phyloP scores from a whole-genome alignment of 2,329 filamentous ascomycete species.

The Diaporthe aspalathi region DNA sequence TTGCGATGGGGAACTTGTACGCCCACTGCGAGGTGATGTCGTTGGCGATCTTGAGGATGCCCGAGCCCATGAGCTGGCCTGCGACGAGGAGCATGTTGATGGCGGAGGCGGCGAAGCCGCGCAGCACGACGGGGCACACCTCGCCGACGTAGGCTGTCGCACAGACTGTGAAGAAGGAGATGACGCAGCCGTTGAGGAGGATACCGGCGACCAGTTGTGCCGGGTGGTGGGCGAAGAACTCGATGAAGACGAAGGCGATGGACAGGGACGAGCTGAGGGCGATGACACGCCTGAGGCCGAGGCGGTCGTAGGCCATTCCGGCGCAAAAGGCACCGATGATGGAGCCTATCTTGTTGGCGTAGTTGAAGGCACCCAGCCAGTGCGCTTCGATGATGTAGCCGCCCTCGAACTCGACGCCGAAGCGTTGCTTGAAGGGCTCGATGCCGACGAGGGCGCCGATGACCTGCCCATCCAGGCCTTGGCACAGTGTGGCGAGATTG shows the following conservation, averaged over 20 bases:
- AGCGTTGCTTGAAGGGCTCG: slow-evolving; percentile 21
- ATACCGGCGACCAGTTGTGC: slow-evolving; percentile 57
- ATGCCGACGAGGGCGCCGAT: slow-evolving; percentile 33
- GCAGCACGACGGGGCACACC: slow-evolving; percentile 47
- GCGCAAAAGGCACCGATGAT: slow-evolving; percentile 35
- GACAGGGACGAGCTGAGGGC: slow-evolving; percentile 44
- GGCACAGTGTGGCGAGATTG: slow-evolving; percentile 31
- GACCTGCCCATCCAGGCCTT: slow-evolving; percentile 31
- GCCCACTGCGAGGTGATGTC: slow-evolving; percentile 19
- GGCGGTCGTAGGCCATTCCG: slow-evolving; percentile 35
- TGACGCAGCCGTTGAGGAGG: slow-evolving; percentile 58
- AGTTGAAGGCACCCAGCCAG: slow-evolving; percentile 36
- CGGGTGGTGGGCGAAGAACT: slow-evolving; percentile 57
- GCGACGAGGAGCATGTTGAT: slow-evolving; percentile 48
- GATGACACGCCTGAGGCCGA: slow-evolving; percentile 46
- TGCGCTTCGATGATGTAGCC: slow-evolving; percentile 29
- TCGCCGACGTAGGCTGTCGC: slow-evolving; percentile 48
- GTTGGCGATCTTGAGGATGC: slow-evolving; percentile 31
- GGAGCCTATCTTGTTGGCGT: slow-evolving; percentile 32
- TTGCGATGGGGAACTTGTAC: slow-evolving; percentile 34
- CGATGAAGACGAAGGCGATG: slow-evolving; percentile 57
- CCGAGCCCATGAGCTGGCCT: slow-evolving; percentile 47
- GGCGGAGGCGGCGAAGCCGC: slow-evolving; percentile 46
- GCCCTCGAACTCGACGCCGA: slow-evolving; percentile 13
- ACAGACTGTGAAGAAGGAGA: slow-evolving; percentile 56